Base-by-base conservation (phyloP, 495 filamentous ascomycete species). In the Penicillium daleae region DNA sequence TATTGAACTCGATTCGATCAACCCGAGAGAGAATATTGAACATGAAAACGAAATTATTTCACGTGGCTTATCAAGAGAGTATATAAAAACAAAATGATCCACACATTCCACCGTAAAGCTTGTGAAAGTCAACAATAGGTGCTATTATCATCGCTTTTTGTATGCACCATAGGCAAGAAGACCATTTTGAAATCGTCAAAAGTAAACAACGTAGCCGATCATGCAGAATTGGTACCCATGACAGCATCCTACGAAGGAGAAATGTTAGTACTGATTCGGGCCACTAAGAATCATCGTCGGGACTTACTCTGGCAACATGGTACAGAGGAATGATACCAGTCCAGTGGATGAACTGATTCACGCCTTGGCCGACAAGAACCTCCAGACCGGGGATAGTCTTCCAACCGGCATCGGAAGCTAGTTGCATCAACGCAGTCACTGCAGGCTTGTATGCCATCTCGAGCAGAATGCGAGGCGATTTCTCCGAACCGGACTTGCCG, bases 381-480 rank as follows among this genome's bases (percentile, higher is more conserved):
- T 99, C 95, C 58, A 97, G 74, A 2, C 95, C 95, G 6, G 91
- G 87, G 62, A 98, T 89, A 6, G 84, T 93, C 57, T 74, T 82
- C 96, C 95, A 99, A n/a, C 91, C 92, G 6, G 84, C 82, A 63
- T 90, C 86, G 62, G 85, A 78, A 5, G 96, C 94, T 67, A 97
- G 74, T 73, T 87, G 82, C 91, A 98, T 97, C 69, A 97, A 71
- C 26, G 90, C 82, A 15, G 95, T 99, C 29, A 89, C 83, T 0
- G 85, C 73, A 27, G 95, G 96, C 73, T 90, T 96, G 74, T 99
- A 99, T 4, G 95, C 93, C 95, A 99, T 97, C 79, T 99, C 95
- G 2, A 97, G 77, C 58, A 97, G 77, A 32, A 96, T 87, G 32
- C 83, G 82, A 6, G 67, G 71, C 10, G 72, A 71, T 33, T 80